These are phyloP conservation scores for Neoascochyta sp. DNA, from an alignment of 2,329 filamentous ascomycete species.

Conservation along the genomic window DNA sequence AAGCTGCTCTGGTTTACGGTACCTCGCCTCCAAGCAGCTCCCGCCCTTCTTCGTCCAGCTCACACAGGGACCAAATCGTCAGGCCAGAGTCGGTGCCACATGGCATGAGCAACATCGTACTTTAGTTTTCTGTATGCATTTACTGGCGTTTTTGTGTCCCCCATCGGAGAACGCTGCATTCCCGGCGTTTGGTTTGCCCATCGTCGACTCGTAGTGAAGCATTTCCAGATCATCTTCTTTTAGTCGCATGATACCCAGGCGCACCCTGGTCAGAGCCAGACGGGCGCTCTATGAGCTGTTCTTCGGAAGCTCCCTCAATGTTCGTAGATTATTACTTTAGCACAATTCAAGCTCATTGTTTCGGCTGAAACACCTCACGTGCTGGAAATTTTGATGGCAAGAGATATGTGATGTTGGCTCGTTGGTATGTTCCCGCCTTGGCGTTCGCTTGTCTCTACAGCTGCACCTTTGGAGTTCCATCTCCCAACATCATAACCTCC, in stretches of 20 bases:
- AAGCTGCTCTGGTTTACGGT: conserved; percentile 10
- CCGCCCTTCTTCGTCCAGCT: conserved; percentile 26
- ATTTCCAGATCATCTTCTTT: conserved; percentile 14
- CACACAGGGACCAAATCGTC: conserved; percentile 21
- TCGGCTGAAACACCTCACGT: too few species aligned
- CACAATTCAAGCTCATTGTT: too few species aligned
- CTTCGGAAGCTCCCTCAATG: too few species aligned
- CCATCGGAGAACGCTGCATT: conserved; percentile 12
- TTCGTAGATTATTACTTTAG: too few species aligned
- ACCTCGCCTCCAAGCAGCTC: conserved; percentile 17
- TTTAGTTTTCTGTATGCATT: conserved; percentile 26
- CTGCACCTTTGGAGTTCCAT: too few species aligned
- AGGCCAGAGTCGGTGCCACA: conserved; percentile 23
- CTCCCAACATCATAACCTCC: too few species aligned
- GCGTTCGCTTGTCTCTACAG: too few species aligned
- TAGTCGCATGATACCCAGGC: conserved; percentile 31
- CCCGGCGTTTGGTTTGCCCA: conserved; percentile 14
- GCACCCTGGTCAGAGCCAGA: conserved; percentile 8
- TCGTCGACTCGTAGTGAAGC: conserved; percentile 6
- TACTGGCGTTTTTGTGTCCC: conserved; percentile 15
- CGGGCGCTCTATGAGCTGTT: too few species aligned
- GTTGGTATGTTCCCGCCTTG: too few species aligned
- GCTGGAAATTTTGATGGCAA: too few species aligned
- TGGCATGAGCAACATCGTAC: conserved; percentile 19
- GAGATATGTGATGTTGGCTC: too few species aligned